phyloP scores from a whole-genome alignment of 1,284 basidiomycete species.

The Kwoniella shivajii region DNA sequence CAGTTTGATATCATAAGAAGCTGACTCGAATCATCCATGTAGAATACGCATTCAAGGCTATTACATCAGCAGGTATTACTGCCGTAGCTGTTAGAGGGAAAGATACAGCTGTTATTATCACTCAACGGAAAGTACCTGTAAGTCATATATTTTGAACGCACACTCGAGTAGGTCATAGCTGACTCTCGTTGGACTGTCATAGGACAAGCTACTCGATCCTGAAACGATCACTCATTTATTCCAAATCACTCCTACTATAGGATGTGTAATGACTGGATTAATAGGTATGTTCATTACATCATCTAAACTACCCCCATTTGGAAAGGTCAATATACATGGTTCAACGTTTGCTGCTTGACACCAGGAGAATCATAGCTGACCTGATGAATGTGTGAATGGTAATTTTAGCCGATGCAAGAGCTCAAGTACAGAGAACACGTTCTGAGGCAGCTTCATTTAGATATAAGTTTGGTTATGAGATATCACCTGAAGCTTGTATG shows the following conservation, averaged over 20 bases:
- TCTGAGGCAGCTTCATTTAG: conserved; percentile 91
- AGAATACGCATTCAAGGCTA: conserved; percentile 99
- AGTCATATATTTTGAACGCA: conserved; percentile 24
- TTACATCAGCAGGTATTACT: conserved; percentile 93
- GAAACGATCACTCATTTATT: conserved; percentile 94
- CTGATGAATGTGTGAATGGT: conserved; percentile 11
- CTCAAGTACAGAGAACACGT: conserved; percentile 86
- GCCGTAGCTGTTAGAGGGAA: conserved; percentile 90
- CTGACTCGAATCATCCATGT: conserved; percentile 14
- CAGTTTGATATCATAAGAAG: neutral
- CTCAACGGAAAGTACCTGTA: conserved; percentile 97
- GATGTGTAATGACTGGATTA: conserved; percentile 95
- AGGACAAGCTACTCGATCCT: conserved; percentile 98
- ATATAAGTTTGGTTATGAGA: conserved; percentile 97
- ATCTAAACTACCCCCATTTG: too few relatives aligned
- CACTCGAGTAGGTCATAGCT: too few relatives aligned
- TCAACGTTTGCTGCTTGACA: neutral
- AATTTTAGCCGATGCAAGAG: conserved; percentile 79
- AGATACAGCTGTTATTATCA: conserved; percentile 92
- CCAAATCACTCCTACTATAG: conserved; percentile 93
- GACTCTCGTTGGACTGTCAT: neutral
- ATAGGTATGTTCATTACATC: conserved; percentile 68
- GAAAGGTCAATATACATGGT: neutral
- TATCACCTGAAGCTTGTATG: conserved; percentile 81
- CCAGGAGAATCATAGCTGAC: neutral